Evolutionary conservation across 179 eudicot species (phyloP), one percentile per base, ranked within the genome.

Genomic region (Silene coronaria): DNA sequence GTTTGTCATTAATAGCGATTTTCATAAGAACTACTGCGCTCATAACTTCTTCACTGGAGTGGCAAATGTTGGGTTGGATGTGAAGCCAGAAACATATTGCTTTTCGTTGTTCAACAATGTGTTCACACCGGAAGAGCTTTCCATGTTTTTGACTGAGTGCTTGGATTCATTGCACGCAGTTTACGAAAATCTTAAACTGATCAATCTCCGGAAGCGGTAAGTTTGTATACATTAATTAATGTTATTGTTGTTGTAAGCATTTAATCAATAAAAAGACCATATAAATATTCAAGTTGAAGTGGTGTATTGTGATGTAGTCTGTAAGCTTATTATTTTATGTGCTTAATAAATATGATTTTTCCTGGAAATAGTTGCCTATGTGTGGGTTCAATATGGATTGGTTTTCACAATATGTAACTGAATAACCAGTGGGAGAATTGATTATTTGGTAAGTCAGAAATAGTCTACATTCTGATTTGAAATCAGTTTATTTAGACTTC

Each of bases 151-250:
- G 84, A 77, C 78, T 28, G 91, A 90, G 81, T 93, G 88, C 77
- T 84, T 95, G 84, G 90, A 89, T 83, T 74, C 86, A 57, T 79
- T 96, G 84, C 99, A 96, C 80, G 93, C 97, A 30, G 88, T 93
- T 28, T 96, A 93, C 81, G 99, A 96, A 87, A 90, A 88, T 85
- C 87, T 93, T 75, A 96, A 96, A 82, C 85, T 96, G 53, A 81
- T 89, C 70, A 87, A 85, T 81, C 96, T 90, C 77, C 97, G 93
- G n/a, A 96, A 86, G 84, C 80, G 89, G 98, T 91, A 86, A 80
- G 65, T 32, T 46, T 75, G 46, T 34, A 36, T 27, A 79, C 65
- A 19, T 34, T 12, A 22, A 55, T 26, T 64, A 10, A 24, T 75
- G 73, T 14, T 12, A 2, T 21, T 42, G 36, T 27, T 63, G 67